Conservation (phyloP, 306 rosid species). For the Begonia masoniana region DNA sequence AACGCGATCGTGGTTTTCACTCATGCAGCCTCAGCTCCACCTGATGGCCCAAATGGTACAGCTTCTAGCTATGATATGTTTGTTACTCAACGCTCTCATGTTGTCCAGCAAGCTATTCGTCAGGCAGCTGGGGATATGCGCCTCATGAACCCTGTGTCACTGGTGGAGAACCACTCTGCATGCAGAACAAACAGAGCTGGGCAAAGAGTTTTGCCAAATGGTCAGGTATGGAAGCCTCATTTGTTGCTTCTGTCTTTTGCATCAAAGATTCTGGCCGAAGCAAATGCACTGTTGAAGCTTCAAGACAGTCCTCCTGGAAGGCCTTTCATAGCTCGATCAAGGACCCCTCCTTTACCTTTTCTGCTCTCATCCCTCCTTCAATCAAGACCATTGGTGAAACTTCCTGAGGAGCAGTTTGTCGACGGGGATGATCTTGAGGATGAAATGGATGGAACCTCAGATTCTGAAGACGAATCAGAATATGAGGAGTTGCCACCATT, state of each 20-base stretch:
- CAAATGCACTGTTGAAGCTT: conserved; percentile 80
- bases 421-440: conserved; percentile 63
- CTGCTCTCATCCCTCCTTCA: conserved; percentile 88
- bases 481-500: conserved; percentile 79
- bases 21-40: conserved; percentile 97
- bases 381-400: conserved; percentile 72
- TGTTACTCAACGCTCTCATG: conserved; percentile 93
- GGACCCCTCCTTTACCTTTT: conserved; percentile 79
- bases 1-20: conserved; percentile 96
- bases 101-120: conserved; percentile 97
- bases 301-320: conserved; percentile 91
- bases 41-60: conserved; percentile 91
- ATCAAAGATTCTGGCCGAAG: conserved; percentile 90
- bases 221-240: conserved; percentile 99
- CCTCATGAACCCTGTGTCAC: conserved; percentile 90
- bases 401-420: conserved; percentile 79
- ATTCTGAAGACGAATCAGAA: conserved; percentile 80
- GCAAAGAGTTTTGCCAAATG: conserved; percentile 97
- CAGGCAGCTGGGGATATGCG: conserved; percentile 99
- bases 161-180: conserved; percentile 94
- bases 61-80: conserved; percentile 91
- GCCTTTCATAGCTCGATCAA: conserved; percentile 57
- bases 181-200: conserved; percentile 94
- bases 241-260: conserved; percentile 89
- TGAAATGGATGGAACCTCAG: conserved; percentile 73